These are phyloP conservation scores for Symbiotaphrina buchneri DNA, from an alignment of 495 filamentous ascomycete species.

Conservation along the genomic window DNA sequence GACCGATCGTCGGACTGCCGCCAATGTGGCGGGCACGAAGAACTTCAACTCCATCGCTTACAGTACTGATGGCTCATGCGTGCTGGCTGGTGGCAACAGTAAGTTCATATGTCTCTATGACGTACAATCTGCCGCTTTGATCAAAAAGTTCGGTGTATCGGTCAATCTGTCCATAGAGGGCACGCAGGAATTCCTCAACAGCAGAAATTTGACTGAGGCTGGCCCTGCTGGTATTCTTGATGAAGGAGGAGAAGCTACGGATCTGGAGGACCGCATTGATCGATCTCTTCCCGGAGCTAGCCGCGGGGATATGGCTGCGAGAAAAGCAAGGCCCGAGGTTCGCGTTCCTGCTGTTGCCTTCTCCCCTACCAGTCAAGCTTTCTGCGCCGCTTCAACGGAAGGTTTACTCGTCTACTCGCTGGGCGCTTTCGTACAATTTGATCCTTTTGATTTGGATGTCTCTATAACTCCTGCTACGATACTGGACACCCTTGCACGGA, in stretches of 20 bases:
- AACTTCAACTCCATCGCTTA: slow-evolving; percentile 73
- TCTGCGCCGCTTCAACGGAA: slow-evolving; percentile 90
- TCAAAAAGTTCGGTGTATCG: slow-evolving; percentile 86
- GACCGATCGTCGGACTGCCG: slow-evolving; percentile 70
- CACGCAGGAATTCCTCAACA: slow-evolving; percentile 92
- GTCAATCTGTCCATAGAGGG: slow-evolving; percentile 85
- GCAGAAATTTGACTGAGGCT: slow-evolving; percentile 71
- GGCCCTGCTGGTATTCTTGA: slow-evolving; percentile 69
- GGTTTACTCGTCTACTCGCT: slow-evolving; percentile 81
- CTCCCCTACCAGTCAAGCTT: slow-evolving; percentile 66
- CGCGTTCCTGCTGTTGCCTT: slow-evolving; percentile 73
- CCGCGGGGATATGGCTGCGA: slow-evolving; percentile 57
- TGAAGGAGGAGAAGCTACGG: slow-evolving; percentile 68
- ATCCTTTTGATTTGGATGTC: slow-evolving; percentile 90
- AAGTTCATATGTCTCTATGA: slow-evolving; percentile 97
- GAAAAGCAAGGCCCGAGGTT: slow-evolving; percentile 59
- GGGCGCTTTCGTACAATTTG: slow-evolving; percentile 60
- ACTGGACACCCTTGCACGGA: slow-evolving; percentile 42
- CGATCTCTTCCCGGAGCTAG: slow-evolving; percentile 69
- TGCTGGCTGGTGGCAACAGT: slow-evolving; percentile 81
- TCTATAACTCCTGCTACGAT: slow-evolving; percentile 71
- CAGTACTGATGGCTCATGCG: slow-evolving; percentile 73
- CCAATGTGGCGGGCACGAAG: slow-evolving; percentile 75
- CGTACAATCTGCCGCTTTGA: slow-evolving; percentile 62
- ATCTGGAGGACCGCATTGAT: slow-evolving; percentile 69